Base-by-base conservation (phyloP, 2,329 filamentous ascomycete species). In the Knoxdaviesia capensis region DNA sequence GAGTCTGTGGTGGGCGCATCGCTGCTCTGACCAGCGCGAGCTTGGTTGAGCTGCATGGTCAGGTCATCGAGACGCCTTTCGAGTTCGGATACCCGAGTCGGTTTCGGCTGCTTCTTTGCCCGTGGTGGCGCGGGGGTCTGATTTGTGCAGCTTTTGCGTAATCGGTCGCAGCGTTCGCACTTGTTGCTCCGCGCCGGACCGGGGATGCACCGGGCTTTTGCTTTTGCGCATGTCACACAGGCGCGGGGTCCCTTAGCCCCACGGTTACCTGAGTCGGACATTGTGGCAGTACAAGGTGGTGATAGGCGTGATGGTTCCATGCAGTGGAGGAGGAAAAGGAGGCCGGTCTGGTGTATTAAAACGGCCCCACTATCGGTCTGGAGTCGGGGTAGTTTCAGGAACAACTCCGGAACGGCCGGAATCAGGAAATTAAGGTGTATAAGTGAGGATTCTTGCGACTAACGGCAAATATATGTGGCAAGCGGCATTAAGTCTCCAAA, bases 1-100 rank as follows among this genome's bases (percentile, higher is more conserved):
- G 20, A 20, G 20, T 20, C 20, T 20, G 20, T 20, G 20, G 20
- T 20, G 20, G 20, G 20, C 2, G 20, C 20, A 20, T 20, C 20
- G 20, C 20, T 46, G 43, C 11, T 36, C 42, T 44, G 41, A 32
- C 49, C 50, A 7, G 50, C 50, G 20, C 20, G 20, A 20, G 20
- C 20, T 20, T 20, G 20, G 45, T 60, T 57, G 36, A 68, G 57
- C 40, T 64, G 61, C 1, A 61, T 62, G 3, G 63, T 65, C 43
- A 69, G 54, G 50, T 68, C 63, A 45, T 68, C 59, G 1, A 69
- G 57, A 1, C 65, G 58, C 51, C 62, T 63, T 52, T 69, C 66
- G 7, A 69, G 57, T 52, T 68, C 65, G 11, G 65, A 60, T 36
- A 69, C 65, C 39, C 65, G 56, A 11, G 63, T 68, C 10, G 64